A percentile compares a stretch with the other conserved stretches of the same genome.
These are phyloP conservation scores for Kwoniella sp. DNA, from an alignment of 768 basidiomycete species.

Conservation along the genomic window DNA sequence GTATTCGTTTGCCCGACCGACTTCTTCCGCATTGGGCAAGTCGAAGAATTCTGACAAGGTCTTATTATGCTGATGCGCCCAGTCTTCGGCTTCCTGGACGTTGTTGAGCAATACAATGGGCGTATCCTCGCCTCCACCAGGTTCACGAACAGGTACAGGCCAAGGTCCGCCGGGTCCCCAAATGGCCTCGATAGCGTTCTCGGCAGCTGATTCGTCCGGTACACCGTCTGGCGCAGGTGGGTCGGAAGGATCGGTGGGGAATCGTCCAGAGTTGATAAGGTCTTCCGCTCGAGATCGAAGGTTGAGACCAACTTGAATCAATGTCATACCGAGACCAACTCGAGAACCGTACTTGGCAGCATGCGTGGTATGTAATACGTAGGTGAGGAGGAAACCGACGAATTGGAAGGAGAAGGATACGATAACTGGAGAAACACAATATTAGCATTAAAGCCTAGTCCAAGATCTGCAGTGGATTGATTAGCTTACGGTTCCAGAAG, in stretches of 20 bases:
- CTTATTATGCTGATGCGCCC: slow-evolving; percentile 48
- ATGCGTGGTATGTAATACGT: slow-evolving; percentile 79
- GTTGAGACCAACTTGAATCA: slow-evolving; percentile 89
- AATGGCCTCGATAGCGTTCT: slow-evolving; percentile 45
- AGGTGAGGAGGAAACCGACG: slow-evolving; percentile 76
- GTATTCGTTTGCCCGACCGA: slow-evolving; percentile 72
- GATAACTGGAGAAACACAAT: slow-evolving; percentile 65
- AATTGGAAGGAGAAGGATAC: slow-evolving; percentile 97
- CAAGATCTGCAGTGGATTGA: not conserved
- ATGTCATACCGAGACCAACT: slow-evolving; percentile 89
- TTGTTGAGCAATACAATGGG: slow-evolving; percentile 42
- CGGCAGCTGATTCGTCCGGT: slow-evolving; percentile 29
- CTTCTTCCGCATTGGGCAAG: slow-evolving; percentile 49
- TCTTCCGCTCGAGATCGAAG: slow-evolving; percentile 62
- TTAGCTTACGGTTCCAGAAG: slow-evolving; percentile 51
- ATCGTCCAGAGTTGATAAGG: slow-evolving; percentile 47
- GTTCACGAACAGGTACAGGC: slow-evolving; percentile 36
- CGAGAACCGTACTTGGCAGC: slow-evolving; percentile 91
- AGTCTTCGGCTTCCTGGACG: slow-evolving; percentile 44
- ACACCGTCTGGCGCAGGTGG: slow-evolving; percentile 24
- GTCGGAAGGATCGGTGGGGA: slow-evolving; percentile 46
- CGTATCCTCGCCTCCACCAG: slow-evolving; percentile 16
- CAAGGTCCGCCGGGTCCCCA: slow-evolving; percentile 44
- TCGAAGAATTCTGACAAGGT: slow-evolving; percentile 42
- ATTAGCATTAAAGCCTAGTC: too few species aligned